Base-by-base conservation (phyloP, 2,329 filamentous ascomycete species). In the Diaporthe humulicola region DNA sequence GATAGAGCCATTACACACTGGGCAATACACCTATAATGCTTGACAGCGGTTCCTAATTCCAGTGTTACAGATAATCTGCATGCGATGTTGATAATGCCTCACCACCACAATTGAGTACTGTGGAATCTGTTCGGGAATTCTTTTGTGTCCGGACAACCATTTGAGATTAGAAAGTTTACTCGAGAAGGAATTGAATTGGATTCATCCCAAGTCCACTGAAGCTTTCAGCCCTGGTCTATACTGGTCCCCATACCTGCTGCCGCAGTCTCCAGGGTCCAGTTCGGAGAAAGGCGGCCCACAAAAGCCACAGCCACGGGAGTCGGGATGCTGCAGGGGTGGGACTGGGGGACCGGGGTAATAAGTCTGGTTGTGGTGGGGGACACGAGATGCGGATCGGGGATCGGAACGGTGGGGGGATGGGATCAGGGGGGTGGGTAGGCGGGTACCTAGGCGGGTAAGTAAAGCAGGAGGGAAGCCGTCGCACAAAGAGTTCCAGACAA, bases 391-490 rank as follows among this genome's bases (percentile, higher is more conserved):
- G 56, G 56, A 25, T 50, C 33, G 33, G 70, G 70, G 57, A 45
- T 19, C 74, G 74, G 74, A 73, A 73, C n/a, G 36, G 74, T 75
- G 74, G 74, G 71, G 74, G 61, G 4, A n/a, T 40, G 57, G 36
- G 22, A 36, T 4, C 5, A 4, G 22, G 45, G 45, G 8, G 45
- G 5, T 6, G 45, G 28, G 52, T 2, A 30, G 25, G n/a, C 9
- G 4, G 33, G 33, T n/a, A n/a, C n/a, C n/a, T n/a, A n/a, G 48
- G 48, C n/a, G 8, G 12, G 10, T 19, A 19, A 30, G 52, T 15
- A 15, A 15, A 4, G 25, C 25, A 5, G 14, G 25, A 15, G 25
- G 12, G 4, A 30, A 30, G 25, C 28, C 25, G 52, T 56, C 45
- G 45, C 22, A 50, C 45, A 50, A 50, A 25, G 45, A n/a, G 22